Base-by-base conservation (phyloP, 257 asterid species). In the Petunia axillaris region DNA sequence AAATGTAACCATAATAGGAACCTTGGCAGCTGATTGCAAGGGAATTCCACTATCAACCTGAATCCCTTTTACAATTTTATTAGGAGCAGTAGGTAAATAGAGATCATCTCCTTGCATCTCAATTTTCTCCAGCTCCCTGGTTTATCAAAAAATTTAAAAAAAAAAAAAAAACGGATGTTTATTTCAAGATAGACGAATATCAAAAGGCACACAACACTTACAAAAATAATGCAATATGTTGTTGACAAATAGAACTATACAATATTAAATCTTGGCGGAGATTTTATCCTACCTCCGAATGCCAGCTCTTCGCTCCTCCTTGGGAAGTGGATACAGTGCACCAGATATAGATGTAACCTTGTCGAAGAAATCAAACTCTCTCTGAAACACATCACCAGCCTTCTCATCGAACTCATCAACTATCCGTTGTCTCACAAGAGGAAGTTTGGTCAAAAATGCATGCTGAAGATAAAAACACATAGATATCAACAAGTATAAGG, bases 21-120 rank as follows among this genome's bases (percentile, higher is more conserved):
- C 99, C 89, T 94, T 96, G 64, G 99, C 98, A n/a, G 99, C 99
- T 84, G 99, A 96, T 81, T 96, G 99, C 85, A 96, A 86, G 75
- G 99, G 98, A 85, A 94, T 89, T 81, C 99, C 99, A 87, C 99
- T 96, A 80, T 96, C 97, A 82, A 89, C 90, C 87, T 90, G 93
- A 84, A 96, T 94, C 79, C 99, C 96, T 79, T 93, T 89, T 78
- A 94, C 98, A 68, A 94, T 91, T 91, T 96, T 94, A 86, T 39
- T 85, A 81, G 92, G 94, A 76, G 97, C 99, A 83, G 98, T 94
- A 87, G 99, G 99, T 79, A 96, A 91, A 90, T 96, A 96, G 39
- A 96, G 93, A 84, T 91, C 97, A 86, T 96, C 95, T 88, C 98
- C 98, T 38, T 89, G 88, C 88, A 88, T 79, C 83, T 91, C 88